Evolutionary conservation across 129 eudicot species (phyloP).

Genomic region (Lonicera japonica): DNA sequence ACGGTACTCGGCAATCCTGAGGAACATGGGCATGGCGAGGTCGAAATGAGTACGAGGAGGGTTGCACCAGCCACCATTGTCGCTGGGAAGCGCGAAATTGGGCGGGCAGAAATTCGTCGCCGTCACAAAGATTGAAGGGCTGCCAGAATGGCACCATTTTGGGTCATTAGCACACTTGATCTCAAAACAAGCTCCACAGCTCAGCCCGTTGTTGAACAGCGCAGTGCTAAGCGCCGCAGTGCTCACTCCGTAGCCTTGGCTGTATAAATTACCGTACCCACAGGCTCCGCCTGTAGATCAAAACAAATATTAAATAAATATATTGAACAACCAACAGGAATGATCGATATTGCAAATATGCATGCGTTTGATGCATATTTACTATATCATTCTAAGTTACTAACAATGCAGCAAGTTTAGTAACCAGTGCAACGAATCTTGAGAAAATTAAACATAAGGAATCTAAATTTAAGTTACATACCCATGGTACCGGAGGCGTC

Average conservation of each 20-base stretch:
- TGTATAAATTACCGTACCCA: slow-evolving; percentile 83
- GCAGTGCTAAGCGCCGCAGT: slow-evolving; percentile 85
- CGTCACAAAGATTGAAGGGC: slow-evolving; percentile 79
- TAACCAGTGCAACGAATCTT: too few species aligned
- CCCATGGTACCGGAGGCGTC: slow-evolving; percentile 97
- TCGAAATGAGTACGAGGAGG: slow-evolving; percentile 87
- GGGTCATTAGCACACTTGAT: slow-evolving; percentile 56
- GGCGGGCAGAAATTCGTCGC: slow-evolving; percentile 94
- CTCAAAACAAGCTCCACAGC: slow-evolving; percentile 89
- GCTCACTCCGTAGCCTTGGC: slow-evolving; percentile 93
- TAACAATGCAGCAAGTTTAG: too few species aligned
- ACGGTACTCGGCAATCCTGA: slow-evolving; percentile 71
- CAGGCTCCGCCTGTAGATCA: slow-evolving; percentile 67
- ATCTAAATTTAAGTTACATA: slow-evolving; percentile 8
- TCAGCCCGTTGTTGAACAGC: slow-evolving; percentile 63
- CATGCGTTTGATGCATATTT: too few species aligned
- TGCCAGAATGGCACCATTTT: slow-evolving; percentile 76
- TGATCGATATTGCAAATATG: too few species aligned
- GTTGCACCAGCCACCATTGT: slow-evolving; percentile 94
- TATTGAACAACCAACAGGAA: neutral
- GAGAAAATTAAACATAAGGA: neutral
- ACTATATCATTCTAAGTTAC: too few species aligned
- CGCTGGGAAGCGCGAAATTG: slow-evolving; percentile 58
- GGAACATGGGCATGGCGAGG: slow-evolving; percentile 94
- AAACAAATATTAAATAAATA: neutral